phyloP scores from a whole-genome alignment of 2,329 filamentous ascomycete genomes.

The Fonsecaea monophora region DNA sequence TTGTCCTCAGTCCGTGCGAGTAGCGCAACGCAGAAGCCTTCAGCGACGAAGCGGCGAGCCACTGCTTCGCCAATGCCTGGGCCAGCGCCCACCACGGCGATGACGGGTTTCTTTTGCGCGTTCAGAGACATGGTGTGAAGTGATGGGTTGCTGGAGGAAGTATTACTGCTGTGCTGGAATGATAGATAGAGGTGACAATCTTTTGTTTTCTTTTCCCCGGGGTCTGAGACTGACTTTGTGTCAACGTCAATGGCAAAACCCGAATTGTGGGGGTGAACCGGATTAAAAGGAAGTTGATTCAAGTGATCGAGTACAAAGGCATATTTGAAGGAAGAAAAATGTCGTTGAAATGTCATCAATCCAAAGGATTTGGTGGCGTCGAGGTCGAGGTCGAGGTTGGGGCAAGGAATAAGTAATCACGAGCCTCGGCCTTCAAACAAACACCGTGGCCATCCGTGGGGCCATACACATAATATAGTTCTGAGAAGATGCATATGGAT shows the following conservation, averaged over 20 bases:
- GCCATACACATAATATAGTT: background rate
- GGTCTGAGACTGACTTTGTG: background rate
- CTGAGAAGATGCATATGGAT: too few relatives aligned
- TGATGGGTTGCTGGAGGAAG: constrained; percentile 2
- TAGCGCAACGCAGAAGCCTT: constrained; percentile 33
- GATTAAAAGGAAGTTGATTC: background rate
- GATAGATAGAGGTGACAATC: background rate
- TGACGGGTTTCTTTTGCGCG: constrained; percentile 32
- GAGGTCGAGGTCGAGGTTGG: background rate
- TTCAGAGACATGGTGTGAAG: constrained; percentile 29
- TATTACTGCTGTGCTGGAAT: background rate
- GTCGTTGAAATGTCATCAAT: background rate
- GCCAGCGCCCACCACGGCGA: constrained; percentile 36
- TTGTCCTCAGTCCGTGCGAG: constrained; percentile 37
- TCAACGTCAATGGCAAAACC: background rate
- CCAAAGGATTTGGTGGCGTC: background rate
- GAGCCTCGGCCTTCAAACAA: background rate
- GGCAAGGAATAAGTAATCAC: background rate
- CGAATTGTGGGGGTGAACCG: background rate
- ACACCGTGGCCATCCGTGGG: background rate
- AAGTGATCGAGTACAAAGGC: background rate
- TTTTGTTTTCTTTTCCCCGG: background rate
- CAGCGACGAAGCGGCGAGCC: constrained; percentile 33
- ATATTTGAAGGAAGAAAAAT: background rate
- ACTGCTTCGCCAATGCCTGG: constrained; percentile 38